Conservation (phyloP, 345 rosid species). For the Salix dunnii region DNA sequence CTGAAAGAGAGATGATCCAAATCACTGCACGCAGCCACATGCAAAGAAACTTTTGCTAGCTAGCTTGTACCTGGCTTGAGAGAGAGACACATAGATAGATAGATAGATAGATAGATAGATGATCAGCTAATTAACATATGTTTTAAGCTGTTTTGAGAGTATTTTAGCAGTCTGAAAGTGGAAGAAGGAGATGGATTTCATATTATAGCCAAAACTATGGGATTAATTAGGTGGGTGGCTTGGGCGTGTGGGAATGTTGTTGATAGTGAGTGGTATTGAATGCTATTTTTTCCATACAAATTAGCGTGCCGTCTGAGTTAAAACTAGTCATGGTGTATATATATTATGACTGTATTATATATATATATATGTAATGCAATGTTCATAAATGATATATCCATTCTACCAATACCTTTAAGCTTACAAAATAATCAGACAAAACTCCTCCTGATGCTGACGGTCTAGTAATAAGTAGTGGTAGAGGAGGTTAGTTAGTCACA, state of each 20-base stretch:
- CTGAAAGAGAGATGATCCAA: neutral
- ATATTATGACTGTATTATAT: too few relatives aligned
- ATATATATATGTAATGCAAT: neutral
- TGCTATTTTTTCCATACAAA: neutral
- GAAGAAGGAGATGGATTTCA: neutral
- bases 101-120: too few relatives aligned
- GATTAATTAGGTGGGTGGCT: neutral
- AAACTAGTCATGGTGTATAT: neutral
- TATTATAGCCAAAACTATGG: neutral
- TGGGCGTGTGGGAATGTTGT: constrained; percentile 2
- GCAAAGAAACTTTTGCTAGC: neutral
- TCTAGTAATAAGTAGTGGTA: neutral
- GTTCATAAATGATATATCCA: neutral
- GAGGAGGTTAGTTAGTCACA: constrained; percentile 1
- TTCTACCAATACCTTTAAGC: neutral
- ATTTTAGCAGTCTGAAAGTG: too few relatives aligned
- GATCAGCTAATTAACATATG: too few relatives aligned
- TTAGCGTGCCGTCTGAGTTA: constrained; percentile 11
- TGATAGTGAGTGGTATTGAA: neutral
- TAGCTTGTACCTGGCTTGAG: neutral
- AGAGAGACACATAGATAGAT: neutral
- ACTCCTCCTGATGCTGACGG: neutral
- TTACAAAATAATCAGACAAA: neutral
- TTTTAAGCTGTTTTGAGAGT: neutral
- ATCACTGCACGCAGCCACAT: neutral